A percentile compares a stretch with the other conserved stretches of the same genome.
Conservation (phyloP, 495 filamentous ascomycete species). For the Lophiostoma macrostomum region DNA sequence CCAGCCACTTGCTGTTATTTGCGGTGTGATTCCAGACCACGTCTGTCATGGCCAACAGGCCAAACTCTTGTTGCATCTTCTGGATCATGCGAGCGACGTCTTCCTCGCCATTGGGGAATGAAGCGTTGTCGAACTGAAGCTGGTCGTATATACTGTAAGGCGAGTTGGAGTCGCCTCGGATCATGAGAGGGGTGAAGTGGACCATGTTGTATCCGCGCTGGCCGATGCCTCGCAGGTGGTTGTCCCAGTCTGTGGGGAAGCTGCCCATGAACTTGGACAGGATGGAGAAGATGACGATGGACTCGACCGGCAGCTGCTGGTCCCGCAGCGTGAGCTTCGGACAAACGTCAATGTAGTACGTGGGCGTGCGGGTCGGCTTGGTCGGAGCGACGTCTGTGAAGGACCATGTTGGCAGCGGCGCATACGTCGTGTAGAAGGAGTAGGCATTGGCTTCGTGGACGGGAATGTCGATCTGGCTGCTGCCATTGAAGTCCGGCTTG, state of each 20-base stretch:
- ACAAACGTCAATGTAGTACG: constrained; percentile 90
- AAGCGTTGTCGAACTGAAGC: constrained; percentile 73
- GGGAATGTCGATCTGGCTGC: constrained; percentile 81
- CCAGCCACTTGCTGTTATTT: constrained; percentile 89
- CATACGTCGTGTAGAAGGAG: constrained; percentile 92
- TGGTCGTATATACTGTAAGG: constrained; percentile 97
- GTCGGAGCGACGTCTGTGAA: constrained; percentile 49
- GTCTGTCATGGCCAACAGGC: constrained; percentile 85
- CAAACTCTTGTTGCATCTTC: constrained; percentile 80
- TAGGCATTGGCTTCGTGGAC: constrained; percentile 85
- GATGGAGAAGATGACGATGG: constrained; percentile 88
- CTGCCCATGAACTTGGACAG: constrained; percentile 98
- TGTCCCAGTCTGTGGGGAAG: constrained; percentile 84
- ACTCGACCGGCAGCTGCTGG: constrained; percentile 69
- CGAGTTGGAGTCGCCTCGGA: constrained; percentile 85
- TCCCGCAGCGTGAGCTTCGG: constrained; percentile 74
- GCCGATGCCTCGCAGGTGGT: constrained; percentile 80
- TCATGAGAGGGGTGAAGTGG: constrained; percentile 92
- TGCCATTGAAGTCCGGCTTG: constrained; percentile 85
- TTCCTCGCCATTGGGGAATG: constrained; percentile 82
- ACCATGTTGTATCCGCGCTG: constrained; percentile 96
- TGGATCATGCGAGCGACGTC: constrained; percentile 74
- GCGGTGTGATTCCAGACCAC: constrained; percentile 99
- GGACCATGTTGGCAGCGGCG: constrained; percentile 76
- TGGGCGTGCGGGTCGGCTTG: constrained; percentile 62